Conservation (phyloP, 2,329 filamentous ascomycete genomes). For the Cryphonectria japonica region DNA sequence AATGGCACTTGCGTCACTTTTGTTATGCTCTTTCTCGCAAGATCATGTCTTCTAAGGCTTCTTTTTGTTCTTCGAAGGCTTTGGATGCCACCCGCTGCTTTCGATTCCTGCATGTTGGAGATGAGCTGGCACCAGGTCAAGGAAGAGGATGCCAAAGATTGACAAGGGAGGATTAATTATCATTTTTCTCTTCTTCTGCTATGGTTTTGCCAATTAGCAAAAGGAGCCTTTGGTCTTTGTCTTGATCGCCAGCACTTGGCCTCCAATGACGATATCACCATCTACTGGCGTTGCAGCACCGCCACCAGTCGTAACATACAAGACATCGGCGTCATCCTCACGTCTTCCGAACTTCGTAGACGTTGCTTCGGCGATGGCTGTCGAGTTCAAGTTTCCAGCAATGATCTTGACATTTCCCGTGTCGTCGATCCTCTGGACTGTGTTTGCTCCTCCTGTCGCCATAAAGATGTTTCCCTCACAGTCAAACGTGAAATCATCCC, state of each 20-base stretch:
- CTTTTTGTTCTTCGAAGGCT: not conserved
- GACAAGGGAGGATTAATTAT: not conserved
- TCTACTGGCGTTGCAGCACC: constrained; percentile 25
- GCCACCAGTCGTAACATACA: constrained; percentile 29
- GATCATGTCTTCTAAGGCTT: not conserved
- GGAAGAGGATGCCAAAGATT: not conserved
- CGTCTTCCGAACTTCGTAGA: constrained; percentile 29
- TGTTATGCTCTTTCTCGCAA: not conserved
- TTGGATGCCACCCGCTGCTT: not conserved
- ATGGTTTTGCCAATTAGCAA: not conserved
- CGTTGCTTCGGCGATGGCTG: constrained; percentile 28
- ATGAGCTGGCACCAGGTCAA: not conserved
- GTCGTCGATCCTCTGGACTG: constrained; percentile 28
- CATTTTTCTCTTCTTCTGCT: not conserved
- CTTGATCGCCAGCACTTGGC: constrained; percentile 26
- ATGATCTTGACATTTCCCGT: constrained; percentile 26
- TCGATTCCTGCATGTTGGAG: not conserved
- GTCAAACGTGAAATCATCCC: constrained; percentile 34
- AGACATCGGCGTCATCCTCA: constrained; percentile 15
- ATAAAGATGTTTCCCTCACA: constrained; percentile 31
- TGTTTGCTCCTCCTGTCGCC: constrained; percentile 31
- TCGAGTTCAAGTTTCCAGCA: constrained; percentile 31
- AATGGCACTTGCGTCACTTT: not conserved
- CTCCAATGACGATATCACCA: constrained; percentile 25
- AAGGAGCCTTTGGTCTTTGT: constrained; percentile 11